A percentile compares a stretch with the other conserved stretches of the same genome.
Conservation (phyloP, 495 filamentous ascomycete species). For the Aspergillus incahuasiensis region DNA sequence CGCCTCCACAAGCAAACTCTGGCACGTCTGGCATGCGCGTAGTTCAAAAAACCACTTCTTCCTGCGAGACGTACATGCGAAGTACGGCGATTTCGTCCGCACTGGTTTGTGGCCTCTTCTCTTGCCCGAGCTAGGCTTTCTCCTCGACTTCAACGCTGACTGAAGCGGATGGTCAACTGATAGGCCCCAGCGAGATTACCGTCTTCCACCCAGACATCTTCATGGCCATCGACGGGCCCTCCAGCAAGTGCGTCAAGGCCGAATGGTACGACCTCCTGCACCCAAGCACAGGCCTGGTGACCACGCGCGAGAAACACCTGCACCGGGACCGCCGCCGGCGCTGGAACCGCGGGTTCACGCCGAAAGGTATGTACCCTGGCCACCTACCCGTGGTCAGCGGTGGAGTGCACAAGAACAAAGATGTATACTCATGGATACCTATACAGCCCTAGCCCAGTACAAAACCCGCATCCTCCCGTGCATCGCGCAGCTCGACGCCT, state of each 20-base stretch:
- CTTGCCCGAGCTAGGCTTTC: too few species aligned
- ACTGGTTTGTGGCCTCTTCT: too few species aligned
- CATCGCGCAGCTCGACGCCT: constrained; percentile 17
- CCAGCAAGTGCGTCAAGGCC: constrained; percentile 30
- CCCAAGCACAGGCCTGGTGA: constrained; percentile 35
- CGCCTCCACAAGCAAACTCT: constrained; percentile 42
- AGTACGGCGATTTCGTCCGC: too few species aligned
- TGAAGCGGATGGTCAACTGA: too few species aligned
- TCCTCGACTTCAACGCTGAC: too few species aligned
- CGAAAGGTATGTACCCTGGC: constrained; percentile 17
- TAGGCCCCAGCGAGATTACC: constrained; percentile 36
- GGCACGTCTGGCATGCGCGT: constrained; percentile 34
- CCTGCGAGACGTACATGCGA: constrained; percentile 4
- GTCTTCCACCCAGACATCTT: constrained; percentile 30
- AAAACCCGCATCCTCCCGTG: constrained; percentile 21
- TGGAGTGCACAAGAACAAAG: too few species aligned
- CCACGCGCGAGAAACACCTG: constrained; percentile 24
- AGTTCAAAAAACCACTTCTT: constrained; percentile 32
- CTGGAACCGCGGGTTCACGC: constrained; percentile 35
- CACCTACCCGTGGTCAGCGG: too few species aligned
- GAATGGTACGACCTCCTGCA: constrained; percentile 43
- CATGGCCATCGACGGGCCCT: constrained; percentile 27
- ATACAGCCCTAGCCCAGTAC: constrained; percentile 21
- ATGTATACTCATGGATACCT: too few species aligned
- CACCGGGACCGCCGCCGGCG: constrained; percentile 30